Base-by-base conservation (phyloP, 2,329 filamentous ascomycete genomes). In the Ceratocystis huliohia region DNA sequence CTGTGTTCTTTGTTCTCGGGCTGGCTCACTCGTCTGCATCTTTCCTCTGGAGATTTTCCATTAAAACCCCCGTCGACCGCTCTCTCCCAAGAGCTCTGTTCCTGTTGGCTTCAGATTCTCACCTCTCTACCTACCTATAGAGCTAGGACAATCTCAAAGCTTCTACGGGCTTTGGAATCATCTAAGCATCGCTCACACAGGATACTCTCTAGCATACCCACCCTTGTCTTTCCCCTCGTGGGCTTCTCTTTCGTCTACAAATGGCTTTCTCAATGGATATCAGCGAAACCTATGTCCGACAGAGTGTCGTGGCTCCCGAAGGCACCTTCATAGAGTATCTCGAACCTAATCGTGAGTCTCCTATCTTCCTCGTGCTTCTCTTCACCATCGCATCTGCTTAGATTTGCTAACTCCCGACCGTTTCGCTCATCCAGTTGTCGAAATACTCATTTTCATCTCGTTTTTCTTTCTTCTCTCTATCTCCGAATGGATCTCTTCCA, bases 381-480 rank as follows among this genome's bases (percentile, higher is more conserved):
- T 22, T 5, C 28, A 2, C 1, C 63, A 20, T 2, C 5, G n/a
- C 28, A 61, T 56, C 30, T 41, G 45, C 45, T 61, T 20, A 46
- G 53, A 28, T 5, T n/a, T 50, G 48, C 59, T 61, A 41, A 30
- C 56, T 15, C 57, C 64, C 25, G 61, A 20, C 56, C 45, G 50
- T 22, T 46, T 17, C 17, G 20, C 2, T 13, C 37, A 3, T 4
- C 57, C 33, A 78, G 76, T 77, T 65, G 72, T 76, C 68, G 70
- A 74, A 22, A 75, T 79, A 41, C 70, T 80, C 3, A 73, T 75
- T 2, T 71, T 79, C 22, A 70, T 79, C 1, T 79, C 78, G 0
- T 79, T 80, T 69, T 78, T 79, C 69, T 73, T 78, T 69, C 73
- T 78, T 56, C 72, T 79, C 0, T 76, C 74, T 0, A 68, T 78